Conservation (phyloP, 192 early-diverging fungal species). For the Rhizophagus sp. region DNA sequence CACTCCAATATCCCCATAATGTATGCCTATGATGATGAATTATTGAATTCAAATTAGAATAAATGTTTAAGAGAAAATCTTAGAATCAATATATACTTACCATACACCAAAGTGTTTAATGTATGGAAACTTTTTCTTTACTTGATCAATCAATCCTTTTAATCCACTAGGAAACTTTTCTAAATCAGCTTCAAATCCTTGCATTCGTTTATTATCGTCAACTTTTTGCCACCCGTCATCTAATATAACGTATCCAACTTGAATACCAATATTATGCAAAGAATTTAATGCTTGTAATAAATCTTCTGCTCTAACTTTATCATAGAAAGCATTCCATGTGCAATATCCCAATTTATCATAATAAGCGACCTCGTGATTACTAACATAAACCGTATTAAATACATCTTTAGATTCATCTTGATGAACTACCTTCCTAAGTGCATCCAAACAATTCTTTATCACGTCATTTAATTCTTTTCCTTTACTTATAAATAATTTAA, state of each 20-base stretch:
- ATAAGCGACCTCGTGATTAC: background rate
- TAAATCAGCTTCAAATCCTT: conserved; percentile 38
- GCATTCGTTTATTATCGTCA: conserved; percentile 30
- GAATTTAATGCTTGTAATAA: conserved; percentile 18
- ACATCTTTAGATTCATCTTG: background rate
- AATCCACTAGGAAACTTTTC: conserved; percentile 51
- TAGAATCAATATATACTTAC: conserved; percentile 35
- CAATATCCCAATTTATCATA: conserved; percentile 30
- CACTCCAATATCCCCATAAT: conserved; percentile 63
- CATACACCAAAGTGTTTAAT: conserved; percentile 52
- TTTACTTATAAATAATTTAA: conserved; percentile 9
- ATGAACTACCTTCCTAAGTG: background rate
- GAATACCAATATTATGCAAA: conserved; percentile 20
- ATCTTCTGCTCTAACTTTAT: conserved; percentile 4
- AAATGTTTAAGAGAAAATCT: background rate
- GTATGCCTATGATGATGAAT: conserved; percentile 31
- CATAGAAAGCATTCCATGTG: conserved; percentile 28
- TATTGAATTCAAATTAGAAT: background rate
- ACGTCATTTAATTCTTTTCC: background rate
- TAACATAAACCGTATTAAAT: background rate
- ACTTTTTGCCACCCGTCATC: conserved; percentile 60
- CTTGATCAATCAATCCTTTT: conserved; percentile 27
- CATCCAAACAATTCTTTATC: background rate
- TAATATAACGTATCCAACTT: conserved; percentile 41
- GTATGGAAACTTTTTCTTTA: conserved; percentile 32